Conservation (phyloP, 805 yeast genomes). For the Metschnikowia anglica region DNA sequence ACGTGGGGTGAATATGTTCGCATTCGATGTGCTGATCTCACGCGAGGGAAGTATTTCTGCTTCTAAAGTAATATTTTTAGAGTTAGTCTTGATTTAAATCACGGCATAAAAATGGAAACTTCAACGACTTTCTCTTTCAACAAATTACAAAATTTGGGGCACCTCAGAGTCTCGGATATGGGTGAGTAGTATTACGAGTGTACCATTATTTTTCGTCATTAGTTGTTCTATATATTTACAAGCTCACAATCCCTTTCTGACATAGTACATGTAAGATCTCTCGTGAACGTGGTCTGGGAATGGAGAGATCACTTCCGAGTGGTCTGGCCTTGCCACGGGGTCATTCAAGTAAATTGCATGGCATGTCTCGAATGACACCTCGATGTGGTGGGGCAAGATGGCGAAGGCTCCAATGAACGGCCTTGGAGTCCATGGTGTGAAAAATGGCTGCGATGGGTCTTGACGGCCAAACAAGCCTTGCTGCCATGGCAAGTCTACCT, state of each 20-base stretch:
- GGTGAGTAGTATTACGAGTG: neutral
- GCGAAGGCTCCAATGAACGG: conserved; percentile 92
- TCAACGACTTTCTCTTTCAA: no score
- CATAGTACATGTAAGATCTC: conserved; percentile 92
- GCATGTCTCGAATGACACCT: conserved; percentile 85
- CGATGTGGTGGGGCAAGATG: conserved; percentile 86
- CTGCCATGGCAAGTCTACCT: conserved; percentile 77
- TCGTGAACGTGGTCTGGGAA: conserved; percentile 79
- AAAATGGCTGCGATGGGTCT: conserved; percentile 75
- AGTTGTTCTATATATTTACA: conserved; percentile 17
- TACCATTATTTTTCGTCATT: neutral
- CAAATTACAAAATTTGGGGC: no score
- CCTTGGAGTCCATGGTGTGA: conserved; percentile 97
- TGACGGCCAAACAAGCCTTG: conserved; percentile 72
- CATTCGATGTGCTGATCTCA: neutral
- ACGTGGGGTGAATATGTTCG: neutral
- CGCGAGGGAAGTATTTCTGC: no score
- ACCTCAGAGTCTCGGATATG: neutral
- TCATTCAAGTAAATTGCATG: conserved; percentile 96
- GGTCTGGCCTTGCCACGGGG: conserved; percentile 96
- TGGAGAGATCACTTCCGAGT: conserved; percentile 93
- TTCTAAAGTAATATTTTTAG: neutral
- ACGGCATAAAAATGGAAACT: no score
- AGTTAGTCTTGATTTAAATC: no score
- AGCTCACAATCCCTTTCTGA: conserved; percentile 59